Evolutionary conservation across 768 basidiomycete genomes (phyloP).

Genomic region (button mushroom (Agaricus bisporus)): DNA sequence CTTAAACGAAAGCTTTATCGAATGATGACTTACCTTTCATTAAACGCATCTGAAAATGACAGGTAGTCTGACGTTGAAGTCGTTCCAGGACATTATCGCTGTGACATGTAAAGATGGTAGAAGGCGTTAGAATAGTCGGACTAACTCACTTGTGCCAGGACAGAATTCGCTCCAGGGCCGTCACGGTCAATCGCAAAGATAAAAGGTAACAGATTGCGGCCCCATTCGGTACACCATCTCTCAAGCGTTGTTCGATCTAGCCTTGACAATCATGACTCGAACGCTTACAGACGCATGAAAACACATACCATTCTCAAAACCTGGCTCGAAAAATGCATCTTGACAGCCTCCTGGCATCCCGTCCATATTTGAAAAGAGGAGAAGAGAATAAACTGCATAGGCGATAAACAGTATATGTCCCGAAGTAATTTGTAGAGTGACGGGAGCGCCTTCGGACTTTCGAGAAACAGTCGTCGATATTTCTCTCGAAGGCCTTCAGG

Average conservation of each 20-base stretch:
- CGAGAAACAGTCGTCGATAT: background rate
- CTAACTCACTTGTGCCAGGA: background rate
- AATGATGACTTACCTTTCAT: slow-evolving; percentile 4
- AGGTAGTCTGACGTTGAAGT: background rate
- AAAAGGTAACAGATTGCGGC: background rate
- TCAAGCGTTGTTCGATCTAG: slow-evolving; percentile 1
- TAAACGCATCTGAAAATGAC: slow-evolving; percentile 5
- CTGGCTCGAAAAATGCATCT: slow-evolving; percentile 4
- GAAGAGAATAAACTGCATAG: slow-evolving; percentile 14
- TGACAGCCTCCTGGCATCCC: background rate
- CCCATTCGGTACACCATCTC: background rate
- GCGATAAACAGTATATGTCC: slow-evolving; percentile 18
- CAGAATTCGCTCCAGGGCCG: background rate
- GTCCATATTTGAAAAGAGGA: slow-evolving; percentile 10
- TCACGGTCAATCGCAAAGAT: background rate
- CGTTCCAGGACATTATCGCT: background rate
- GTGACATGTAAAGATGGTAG: background rate
- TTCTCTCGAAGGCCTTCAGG: background rate
- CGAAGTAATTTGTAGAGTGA: slow-evolving; percentile 13
- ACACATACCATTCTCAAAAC: background rate
- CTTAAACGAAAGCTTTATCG: background rate
- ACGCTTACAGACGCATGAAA: background rate
- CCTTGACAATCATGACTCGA: background rate
- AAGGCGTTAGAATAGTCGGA: background rate
- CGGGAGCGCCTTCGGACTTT: background rate